Conservation (phyloP, 768 basidiomycete genomes). For the Russula sp. region DNA sequence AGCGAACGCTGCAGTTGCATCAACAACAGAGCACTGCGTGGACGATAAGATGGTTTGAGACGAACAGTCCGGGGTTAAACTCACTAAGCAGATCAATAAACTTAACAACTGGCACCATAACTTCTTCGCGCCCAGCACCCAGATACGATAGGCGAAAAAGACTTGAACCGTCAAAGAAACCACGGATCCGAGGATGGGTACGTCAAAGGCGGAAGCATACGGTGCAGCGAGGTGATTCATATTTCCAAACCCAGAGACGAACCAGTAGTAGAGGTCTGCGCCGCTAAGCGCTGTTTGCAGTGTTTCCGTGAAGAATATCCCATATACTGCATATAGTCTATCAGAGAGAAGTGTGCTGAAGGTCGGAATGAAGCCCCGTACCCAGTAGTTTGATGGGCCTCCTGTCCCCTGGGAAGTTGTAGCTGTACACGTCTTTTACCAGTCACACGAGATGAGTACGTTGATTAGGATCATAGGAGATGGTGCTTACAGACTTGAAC, state of each 20-base stretch:
- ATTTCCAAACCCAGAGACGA: constrained; percentile 28
- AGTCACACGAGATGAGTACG: background rate
- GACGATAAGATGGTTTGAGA: background rate
- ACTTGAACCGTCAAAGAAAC: too few species aligned
- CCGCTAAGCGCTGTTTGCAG: constrained; percentile 27
- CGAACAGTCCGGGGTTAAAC: background rate
- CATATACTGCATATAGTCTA: constrained; percentile 24
- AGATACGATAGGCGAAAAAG: constrained; percentile 32
- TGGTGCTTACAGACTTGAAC: constrained; percentile 30
- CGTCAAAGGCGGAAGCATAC: too few species aligned
- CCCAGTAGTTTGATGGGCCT: constrained; percentile 4
- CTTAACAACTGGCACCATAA: background rate
- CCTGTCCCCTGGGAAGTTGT: constrained; percentile 9
- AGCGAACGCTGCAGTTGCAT: too few species aligned
- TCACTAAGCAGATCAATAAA: background rate
- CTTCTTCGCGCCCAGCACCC: background rate
- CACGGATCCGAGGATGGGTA: too few species aligned
- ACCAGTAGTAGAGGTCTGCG: constrained; percentile 30
- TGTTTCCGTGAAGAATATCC: constrained; percentile 26
- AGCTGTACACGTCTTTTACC: constrained; percentile 15
- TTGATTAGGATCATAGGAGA: background rate
- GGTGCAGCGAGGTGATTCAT: too few species aligned
- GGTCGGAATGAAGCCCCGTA: background rate
- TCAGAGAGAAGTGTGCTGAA: background rate
- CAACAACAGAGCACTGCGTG: background rate